phyloP scores from a whole-genome alignment of 2,329 filamentous ascomycete genomes.

The Trichoderma brevicompactum region DNA sequence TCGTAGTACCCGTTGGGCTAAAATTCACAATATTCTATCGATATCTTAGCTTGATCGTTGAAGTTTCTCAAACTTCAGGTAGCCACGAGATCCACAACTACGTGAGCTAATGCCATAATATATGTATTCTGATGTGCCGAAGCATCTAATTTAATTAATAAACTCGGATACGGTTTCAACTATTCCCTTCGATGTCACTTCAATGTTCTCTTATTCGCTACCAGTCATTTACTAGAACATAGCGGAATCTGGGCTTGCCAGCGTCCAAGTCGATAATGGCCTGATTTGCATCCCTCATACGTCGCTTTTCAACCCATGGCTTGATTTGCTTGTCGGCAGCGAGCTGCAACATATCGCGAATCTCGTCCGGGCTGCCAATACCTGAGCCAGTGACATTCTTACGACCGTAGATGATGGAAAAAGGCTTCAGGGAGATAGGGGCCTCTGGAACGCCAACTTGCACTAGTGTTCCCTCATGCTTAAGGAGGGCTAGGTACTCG shows the following conservation, averaged over 20 bases:
- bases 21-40: too few relatives aligned
- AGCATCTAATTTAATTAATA: too few relatives aligned
- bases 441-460: constrained; percentile 58
- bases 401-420: constrained; percentile 60
- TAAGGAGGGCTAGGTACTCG: constrained; percentile 64
- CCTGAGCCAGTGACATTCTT: constrained; percentile 51
- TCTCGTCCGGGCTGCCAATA: constrained; percentile 59
- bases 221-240: constrained; percentile 50
- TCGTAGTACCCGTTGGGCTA: too few relatives aligned
- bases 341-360: constrained; percentile 62
- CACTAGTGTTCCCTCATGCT: constrained; percentile 63
- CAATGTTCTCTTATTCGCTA: background rate
- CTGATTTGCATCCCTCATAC: constrained; percentile 61
- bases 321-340: constrained; percentile 59
- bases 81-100: too few relatives aligned
- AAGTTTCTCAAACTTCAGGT: too few relatives aligned
- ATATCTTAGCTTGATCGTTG: too few relatives aligned
- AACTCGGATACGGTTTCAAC: too few relatives aligned
- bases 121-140: too few relatives aligned
- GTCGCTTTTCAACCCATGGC: constrained; percentile 59
- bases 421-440: constrained; percentile 35
- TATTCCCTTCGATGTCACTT: too few relatives aligned
- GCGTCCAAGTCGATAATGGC: constrained; percentile 60
- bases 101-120: too few relatives aligned
- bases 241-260: constrained; percentile 56